Evolutionary conservation across 2,329 filamentous ascomycete species (phyloP).

Genomic region (Hypomyces rosellus): DNA sequence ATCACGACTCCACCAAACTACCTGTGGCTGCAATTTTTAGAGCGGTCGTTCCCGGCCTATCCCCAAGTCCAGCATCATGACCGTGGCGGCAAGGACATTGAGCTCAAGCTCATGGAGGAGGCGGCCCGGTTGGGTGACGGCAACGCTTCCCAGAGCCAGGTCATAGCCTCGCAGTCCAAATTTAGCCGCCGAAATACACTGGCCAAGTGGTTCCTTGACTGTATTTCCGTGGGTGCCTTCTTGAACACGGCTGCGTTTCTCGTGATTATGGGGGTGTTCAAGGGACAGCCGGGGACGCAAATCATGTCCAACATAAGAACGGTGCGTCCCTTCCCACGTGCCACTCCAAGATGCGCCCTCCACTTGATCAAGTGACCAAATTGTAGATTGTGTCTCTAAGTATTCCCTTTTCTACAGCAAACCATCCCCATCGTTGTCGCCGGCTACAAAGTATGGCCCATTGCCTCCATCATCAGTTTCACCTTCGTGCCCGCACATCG

Average conservation of each 20-base stretch:
- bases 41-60: slow-evolving; percentile 46
- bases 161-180: slow-evolving; percentile 19
- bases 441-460: slow-evolving; percentile 47
- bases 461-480: slow-evolving; percentile 46
- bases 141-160: background rate
- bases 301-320: slow-evolving; percentile 35
- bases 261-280: slow-evolving; percentile 41
- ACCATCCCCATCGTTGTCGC: slow-evolving; percentile 43
- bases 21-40: slow-evolving; percentile 51
- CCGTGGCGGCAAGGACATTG: slow-evolving; percentile 18
- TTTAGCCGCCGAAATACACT: slow-evolving; percentile 38
- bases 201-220: slow-evolving; percentile 45
- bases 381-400: background rate
- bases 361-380: background rate
- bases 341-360: no score
- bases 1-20: slow-evolving; percentile 52
- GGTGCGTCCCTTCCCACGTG: slow-evolving; percentile 16
- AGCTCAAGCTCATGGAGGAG: slow-evolving; percentile 24
- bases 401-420: slow-evolving; percentile 24
- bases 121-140: slow-evolving; percentile 15
- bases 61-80: slow-evolving; percentile 10
- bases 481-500: slow-evolving; percentile 42
- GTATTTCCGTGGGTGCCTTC: slow-evolving; percentile 40
- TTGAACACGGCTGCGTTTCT: slow-evolving; percentile 42
- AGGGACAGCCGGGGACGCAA: slow-evolving; percentile 30